These are phyloP conservation scores for Monosporascus sp. DNA, from an alignment of 2,329 filamentous ascomycete species.

Conservation along the genomic window DNA sequence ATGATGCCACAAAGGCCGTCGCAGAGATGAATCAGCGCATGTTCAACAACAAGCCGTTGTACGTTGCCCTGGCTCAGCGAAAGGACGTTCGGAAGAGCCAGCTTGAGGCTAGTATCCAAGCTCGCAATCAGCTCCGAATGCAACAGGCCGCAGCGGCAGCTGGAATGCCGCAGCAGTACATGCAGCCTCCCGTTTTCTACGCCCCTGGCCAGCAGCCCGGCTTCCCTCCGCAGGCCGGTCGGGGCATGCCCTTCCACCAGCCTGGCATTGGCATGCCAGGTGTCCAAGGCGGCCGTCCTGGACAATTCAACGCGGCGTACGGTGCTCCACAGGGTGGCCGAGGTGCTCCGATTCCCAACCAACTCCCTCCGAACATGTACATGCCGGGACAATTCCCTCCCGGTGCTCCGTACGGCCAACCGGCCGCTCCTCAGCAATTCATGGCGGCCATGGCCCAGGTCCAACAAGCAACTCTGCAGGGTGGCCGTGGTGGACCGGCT, in stretches of 20 bases:
- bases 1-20: conserved; percentile 98
- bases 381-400: conserved; percentile 77
- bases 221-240: conserved; percentile 61
- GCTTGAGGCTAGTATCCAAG: conserved; percentile 98
- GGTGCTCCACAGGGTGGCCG: conserved; percentile 81
- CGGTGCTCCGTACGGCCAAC: conserved; percentile 71
- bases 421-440: conserved; percentile 73
- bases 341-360: conserved; percentile 72
- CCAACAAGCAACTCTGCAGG: conserved; percentile 55
- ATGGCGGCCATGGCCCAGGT: conserved; percentile 80
- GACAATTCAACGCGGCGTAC: conserved; percentile 75
- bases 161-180: conserved; percentile 82
- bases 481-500: conserved; percentile 58
- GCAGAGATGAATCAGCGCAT: conserved; percentile 99
- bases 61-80: conserved; percentile 95
- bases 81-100: conserved; percentile 99
- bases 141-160: conserved; percentile 92
- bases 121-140: conserved; percentile 96
- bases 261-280: conserved; percentile 61
- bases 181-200: conserved; percentile 91
- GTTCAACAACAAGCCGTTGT: conserved; percentile 93
- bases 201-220: conserved; percentile 73
- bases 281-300: conserved; percentile 76
- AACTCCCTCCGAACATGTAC: conserved; percentile 85
- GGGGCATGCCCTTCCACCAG: conserved; percentile 64